phyloP scores from a whole-genome alignment of 2,329 filamentous ascomycete genomes.

The Dothiorella sarmentorum region DNA sequence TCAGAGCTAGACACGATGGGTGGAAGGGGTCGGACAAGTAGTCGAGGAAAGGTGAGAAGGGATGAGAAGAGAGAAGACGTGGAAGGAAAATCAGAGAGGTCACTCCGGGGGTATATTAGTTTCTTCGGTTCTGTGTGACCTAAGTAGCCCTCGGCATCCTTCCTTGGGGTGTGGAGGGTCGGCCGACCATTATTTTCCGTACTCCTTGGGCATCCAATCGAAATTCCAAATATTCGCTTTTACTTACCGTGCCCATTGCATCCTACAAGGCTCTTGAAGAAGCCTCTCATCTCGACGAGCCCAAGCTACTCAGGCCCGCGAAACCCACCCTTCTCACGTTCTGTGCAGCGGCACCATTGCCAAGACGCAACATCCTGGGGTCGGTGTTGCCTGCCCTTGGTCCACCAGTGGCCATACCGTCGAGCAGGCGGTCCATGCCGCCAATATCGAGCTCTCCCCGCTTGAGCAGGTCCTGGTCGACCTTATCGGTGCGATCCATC shows the following conservation, averaged over 20 bases:
- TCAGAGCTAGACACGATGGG: no score
- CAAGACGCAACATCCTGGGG: not conserved
- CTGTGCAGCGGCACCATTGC: not conserved
- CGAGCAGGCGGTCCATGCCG: constrained; percentile 47
- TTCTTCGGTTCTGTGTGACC: not conserved
- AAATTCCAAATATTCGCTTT: not conserved
- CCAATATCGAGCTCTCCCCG: constrained; percentile 46
- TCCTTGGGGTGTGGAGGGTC: no score
- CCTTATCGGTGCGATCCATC: constrained; percentile 28
- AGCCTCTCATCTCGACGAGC: not conserved
- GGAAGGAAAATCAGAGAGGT: not conserved
- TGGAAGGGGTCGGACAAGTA: no score
- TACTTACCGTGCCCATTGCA: not conserved
- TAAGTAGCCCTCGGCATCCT: not conserved
- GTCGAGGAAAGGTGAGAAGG: not conserved
- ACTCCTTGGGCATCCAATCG: not conserved
- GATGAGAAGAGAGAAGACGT: not conserved
- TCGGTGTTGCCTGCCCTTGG: not conserved
- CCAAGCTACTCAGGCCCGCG: constrained; percentile 14
- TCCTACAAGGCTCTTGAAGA: not conserved
- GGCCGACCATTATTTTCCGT: not conserved
- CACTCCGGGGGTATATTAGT: constrained; percentile 8
- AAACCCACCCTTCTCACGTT: constrained; percentile 17
- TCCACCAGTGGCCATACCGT: constrained; percentile 27
- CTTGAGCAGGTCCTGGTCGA: constrained; percentile 44